Evolutionary conservation across 2,329 filamentous ascomycete genomes (phyloP), one percentile per base, ranked within the genome.

Genomic region (Neopestalotiopsis rosae): DNA sequence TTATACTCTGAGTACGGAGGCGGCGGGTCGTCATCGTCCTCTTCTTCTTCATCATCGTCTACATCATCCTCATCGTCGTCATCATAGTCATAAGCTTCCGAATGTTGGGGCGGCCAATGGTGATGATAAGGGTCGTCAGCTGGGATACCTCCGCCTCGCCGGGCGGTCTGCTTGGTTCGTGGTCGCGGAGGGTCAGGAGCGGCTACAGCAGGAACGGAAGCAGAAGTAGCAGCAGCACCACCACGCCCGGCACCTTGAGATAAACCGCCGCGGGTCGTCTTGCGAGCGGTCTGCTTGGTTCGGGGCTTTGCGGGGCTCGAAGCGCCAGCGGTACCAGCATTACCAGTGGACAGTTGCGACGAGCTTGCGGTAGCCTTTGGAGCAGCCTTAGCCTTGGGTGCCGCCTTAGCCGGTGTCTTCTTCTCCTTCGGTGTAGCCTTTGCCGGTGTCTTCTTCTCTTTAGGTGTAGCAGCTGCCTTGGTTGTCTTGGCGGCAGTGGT

Each of bases 221-320:
- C 24, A 28, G 24, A 28, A 28, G 24, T 4, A 28, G 24, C 24
- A 2, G 67, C 70, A 32, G 69, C 10, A 38, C 34, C 34, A 38
- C 34, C 34, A 38, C 34, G 34, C 1, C 34, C 34, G 34, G 34
- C 59, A 42, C 70, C 69, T 49, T 73, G 73, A 17, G 69, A 69
- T 30, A 71, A 40, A 45, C 73, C 71, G 62, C 76, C 68, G 59
- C 77, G 77, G 24, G 24, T 28, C 24, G 24, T 28, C 24, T 28
- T 28, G 67, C 76, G 74, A 14, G 79, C 79, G 0, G 69, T 76
- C 57, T 75, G 74, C 38, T 70, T 74, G 1, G 66, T 66, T 40
- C 61, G 67, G 13, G 67, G 32, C 32, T 57, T 66, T 28, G 67
- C 24, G 3, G 66, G 49, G 6, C 42, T 57, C 61, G 20, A 38